Evolutionary conservation across 1,284 basidiomycete species (phyloP), one percentile per base, ranked within the genome.

Genomic region (Heterobasidion irregulare): DNA sequence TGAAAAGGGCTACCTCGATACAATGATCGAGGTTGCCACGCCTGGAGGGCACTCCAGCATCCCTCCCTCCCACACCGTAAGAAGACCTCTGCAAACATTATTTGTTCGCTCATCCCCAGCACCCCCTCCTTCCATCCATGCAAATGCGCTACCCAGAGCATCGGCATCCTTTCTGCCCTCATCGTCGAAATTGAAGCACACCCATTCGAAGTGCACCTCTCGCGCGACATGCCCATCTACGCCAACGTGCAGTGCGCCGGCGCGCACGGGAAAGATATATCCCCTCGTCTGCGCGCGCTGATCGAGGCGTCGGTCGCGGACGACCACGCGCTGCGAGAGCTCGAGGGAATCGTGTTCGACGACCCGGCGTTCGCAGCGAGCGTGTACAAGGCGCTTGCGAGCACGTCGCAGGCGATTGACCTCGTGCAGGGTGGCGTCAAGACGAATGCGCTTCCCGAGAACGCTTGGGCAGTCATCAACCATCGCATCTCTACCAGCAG

Each of bases 1-100:
- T 1, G 86, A 89, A 70, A 89, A 87, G 64, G 86, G 86, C 0
- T 80, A 81, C 61, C 58, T 83, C 46, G 78, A 86, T 59, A 73
- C 82, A 32, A 72, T 73, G 32, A 66, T 86, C 45, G 70, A 74
- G 15, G 76, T 86, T 12, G 63, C 73, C 16, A 78, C 83, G 2
- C 73, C 76, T 1, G 87, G 86, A 8, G 86, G 88, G 0, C 86
- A 89, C 65, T 84, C 83, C 5, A 84, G 80, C 53, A 70, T 75
- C 7, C 84, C 85, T 15, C 83, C 82, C 34, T 57, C 68, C 35
- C 80, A 82, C 61, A 82, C 79, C 2, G 80, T 81, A 60, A 54
- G 69, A 53, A n/a, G 4, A 2, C 9, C 16, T 9, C 46, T 15
- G 2, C 16, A 13, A 16, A 47, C 4, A 13, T 18, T 4, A 2